phyloP scores from a whole-genome alignment of 1,284 basidiomycete genomes.

The Ceratobasidium sp. region DNA sequence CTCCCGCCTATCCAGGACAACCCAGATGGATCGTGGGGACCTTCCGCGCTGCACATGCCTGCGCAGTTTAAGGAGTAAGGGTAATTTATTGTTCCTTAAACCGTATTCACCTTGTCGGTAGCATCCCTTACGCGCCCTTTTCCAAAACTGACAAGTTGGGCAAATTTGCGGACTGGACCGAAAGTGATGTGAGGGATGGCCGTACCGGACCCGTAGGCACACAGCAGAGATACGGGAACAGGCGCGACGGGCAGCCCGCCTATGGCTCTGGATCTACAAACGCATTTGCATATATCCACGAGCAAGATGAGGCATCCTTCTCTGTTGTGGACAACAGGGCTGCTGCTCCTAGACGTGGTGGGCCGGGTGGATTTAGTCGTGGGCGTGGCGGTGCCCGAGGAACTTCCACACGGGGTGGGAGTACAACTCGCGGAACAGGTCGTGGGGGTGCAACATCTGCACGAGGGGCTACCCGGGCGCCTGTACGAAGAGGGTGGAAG shows the following conservation, averaged over 20 bases:
- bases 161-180: slow-evolving; percentile 98
- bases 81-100: too few relatives aligned
- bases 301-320: slow-evolving; percentile 98
- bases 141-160: slow-evolving; percentile 99
- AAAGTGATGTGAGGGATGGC: slow-evolving; percentile 66
- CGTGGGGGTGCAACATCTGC: slow-evolving; percentile 50
- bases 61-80: slow-evolving; percentile 67
- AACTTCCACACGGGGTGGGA: slow-evolving; percentile 64
- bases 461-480: slow-evolving; percentile 62
- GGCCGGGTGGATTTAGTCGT: slow-evolving; percentile 65
- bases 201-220: slow-evolving; percentile 63
- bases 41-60: slow-evolving; percentile 79
- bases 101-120: slow-evolving; percentile 60
- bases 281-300: slow-evolving; percentile 98
- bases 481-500: slow-evolving; percentile 85
- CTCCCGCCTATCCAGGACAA: slow-evolving; percentile 84
- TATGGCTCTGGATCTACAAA: slow-evolving; percentile 84
- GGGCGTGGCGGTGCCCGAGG: slow-evolving; percentile 65
- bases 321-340: slow-evolving; percentile 94
- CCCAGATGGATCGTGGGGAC: slow-evolving; percentile 86
- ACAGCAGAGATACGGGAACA: slow-evolving; percentile 47
- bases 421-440: slow-evolving; percentile 65
- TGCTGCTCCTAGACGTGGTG: slow-evolving; percentile 72
- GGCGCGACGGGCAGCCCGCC: slow-evolving; percentile 69
- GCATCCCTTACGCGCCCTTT: slow-evolving; percentile 96